Evolutionary conservation across 768 basidiomycete species (phyloP), one percentile per base, ranked within the genome.

Genomic region (Boletus rubescentipes): DNA sequence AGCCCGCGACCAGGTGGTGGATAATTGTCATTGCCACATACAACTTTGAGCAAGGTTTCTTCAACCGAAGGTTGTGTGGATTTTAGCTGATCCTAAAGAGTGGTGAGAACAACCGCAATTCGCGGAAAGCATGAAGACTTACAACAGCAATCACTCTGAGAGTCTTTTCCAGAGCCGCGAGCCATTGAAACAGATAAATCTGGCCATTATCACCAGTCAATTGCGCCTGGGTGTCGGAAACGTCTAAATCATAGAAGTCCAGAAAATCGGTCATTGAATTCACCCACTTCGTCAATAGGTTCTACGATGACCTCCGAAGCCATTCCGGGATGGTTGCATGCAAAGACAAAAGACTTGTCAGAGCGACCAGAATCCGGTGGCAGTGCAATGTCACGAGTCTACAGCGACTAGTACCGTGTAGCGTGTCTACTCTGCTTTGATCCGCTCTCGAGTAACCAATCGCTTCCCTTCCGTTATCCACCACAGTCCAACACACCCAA

Each of bases 1-100:
- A 93, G 73, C 3, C 92, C 91, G 10, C 94, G 86, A 40, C 96
- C 96, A 1, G 96, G 95, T 29, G 79, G 70, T n/a, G 94, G 91
- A 61, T 85, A 88, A 11, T 78, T 78, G 8, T 83, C 76, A 0
- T 82, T 74, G 2, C 84, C 83, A 15, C 83, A 75, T 18, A 93
- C 73, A 45, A 93, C 74, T 61, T 87, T 88, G 57, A 91, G 72
- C 37, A 94, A 71, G 0, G 77, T 75, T 8, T 78, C 74, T 62
- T 91, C 89, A 6, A 93, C 66, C 12, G 75, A 75, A 1, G 78
- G 53, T 65, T 94, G 92, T 4, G 74, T 69, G 1, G 79, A 63
- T 67, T 90, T 92, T 42, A 94, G 65, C 20, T 81, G 77, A 51
- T 82, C 80, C 93, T 95, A 59, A 3, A 36, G 16, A 40, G 43